A percentile compares a stretch with the other conserved stretches of the same genome.
These are phyloP conservation scores for Cystobasidium ongulense DNA, from an alignment of 768 basidiomycete genomes.

Conservation along the genomic window DNA sequence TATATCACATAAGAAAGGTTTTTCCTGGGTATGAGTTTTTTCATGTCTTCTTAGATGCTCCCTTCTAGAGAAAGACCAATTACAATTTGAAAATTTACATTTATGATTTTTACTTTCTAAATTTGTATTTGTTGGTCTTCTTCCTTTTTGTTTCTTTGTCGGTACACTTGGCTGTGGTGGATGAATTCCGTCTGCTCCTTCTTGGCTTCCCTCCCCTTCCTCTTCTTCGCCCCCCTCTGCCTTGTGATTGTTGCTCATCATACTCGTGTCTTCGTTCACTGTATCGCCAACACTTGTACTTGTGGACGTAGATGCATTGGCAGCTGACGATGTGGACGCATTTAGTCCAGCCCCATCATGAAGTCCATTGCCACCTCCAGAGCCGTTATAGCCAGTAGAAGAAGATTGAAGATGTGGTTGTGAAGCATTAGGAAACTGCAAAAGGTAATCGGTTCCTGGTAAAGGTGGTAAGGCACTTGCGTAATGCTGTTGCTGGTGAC, in stretches of 20 bases:
- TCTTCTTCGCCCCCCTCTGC: background rate
- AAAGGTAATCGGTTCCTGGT: background rate
- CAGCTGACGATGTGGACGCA: background rate
- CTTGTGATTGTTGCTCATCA: background rate
- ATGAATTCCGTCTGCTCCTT: background rate
- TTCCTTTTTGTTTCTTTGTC: constrained; percentile 28
- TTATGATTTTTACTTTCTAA: constrained; percentile 16
- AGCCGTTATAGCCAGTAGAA: background rate
- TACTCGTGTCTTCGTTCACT: background rate
- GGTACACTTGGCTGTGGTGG: background rate
- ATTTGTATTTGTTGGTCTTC: constrained; percentile 4
- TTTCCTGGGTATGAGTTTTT: constrained; percentile 28
- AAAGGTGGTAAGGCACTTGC: background rate
- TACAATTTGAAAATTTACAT: constrained; percentile 10
- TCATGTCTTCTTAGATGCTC: constrained; percentile 28
- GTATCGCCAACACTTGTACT: background rate
- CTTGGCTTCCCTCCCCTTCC: background rate
- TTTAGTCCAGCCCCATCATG: background rate
- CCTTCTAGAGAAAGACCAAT: constrained; percentile 21
- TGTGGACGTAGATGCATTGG: background rate
- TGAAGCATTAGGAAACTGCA: background rate
- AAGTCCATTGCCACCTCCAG: background rate
- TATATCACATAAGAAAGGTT: constrained; percentile 27
- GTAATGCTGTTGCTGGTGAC: background rate
- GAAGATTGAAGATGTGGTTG: background rate